phyloP scores from a whole-genome alignment of 2,329 filamentous ascomycete species.

The Penicillium sp. region DNA sequence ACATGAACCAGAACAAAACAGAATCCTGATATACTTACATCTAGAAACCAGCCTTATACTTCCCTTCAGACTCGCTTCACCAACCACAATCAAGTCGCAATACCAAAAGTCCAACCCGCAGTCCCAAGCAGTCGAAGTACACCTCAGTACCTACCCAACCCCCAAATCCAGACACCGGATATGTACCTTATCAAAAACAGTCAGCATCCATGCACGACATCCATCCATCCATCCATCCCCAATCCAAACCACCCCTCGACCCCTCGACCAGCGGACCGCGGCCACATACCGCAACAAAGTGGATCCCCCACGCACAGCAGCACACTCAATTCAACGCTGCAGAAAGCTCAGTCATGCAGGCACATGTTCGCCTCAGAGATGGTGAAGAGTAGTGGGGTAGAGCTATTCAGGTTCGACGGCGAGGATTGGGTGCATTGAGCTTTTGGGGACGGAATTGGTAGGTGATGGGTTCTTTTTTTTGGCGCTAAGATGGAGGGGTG shows the following conservation, averaged over 20 bases:
- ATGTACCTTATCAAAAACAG: slow-evolving; percentile 7
- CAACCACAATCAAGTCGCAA: slow-evolving; percentile 2
- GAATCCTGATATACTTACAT: slow-evolving; percentile 1
- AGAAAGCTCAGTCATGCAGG: slow-evolving; percentile 3
- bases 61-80: not conserved
- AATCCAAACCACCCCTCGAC: no score
- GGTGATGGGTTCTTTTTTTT: slow-evolving; percentile 18
- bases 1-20: not conserved
- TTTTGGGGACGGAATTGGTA: not conserved
- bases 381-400: slow-evolving; percentile 7
- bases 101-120: not conserved
- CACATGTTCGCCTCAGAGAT: not conserved
- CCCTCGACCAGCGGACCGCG: not conserved
- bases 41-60: not conserved
- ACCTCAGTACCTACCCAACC: not conserved
- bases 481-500: slow-evolving; percentile 27
- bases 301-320: not conserved
- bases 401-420: not conserved
- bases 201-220: slow-evolving; percentile 35
- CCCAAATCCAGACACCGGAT: not conserved
- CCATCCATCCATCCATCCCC: slow-evolving; percentile 12
- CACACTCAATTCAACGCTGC: not conserved
- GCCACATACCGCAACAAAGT: slow-evolving; percentile 11
- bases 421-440: slow-evolving; percentile 3
- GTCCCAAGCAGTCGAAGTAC: not conserved